phyloP scores from a whole-genome alignment of 345 rosid species.

The Clausena lansium region DNA sequence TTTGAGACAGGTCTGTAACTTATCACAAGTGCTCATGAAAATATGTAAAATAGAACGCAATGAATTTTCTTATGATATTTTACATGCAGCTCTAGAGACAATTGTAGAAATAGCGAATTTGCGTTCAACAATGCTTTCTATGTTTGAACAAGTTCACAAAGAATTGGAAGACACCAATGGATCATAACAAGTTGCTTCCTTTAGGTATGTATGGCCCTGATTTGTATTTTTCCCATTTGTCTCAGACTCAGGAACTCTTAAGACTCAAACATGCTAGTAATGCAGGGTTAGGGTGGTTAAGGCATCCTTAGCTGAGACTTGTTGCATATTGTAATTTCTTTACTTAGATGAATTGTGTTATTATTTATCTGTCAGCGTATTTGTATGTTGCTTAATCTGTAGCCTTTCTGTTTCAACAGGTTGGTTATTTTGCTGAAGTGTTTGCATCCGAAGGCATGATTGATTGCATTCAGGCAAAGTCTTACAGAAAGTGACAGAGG shows the following conservation, averaged over 20 bases:
- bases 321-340: neutral
- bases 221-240: neutral
- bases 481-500: neutral
- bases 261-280: neutral
- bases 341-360: neutral
- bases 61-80: neutral
- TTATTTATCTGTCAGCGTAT: neutral
- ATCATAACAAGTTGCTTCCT: constrained; percentile 20
- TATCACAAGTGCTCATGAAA: constrained; percentile 7
- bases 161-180: constrained; percentile 34
- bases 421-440: neutral
- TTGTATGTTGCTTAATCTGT: neutral
- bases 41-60: neutral
- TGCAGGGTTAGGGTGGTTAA: neutral
- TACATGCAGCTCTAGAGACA: constrained; percentile 63
- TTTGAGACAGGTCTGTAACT: constrained; percentile 73
- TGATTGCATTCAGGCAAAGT: neutral
- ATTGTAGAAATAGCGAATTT: constrained; percentile 78
- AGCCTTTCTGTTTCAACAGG: neutral
- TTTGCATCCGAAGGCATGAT: neutral
- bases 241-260: neutral
- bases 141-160: constrained; percentile 40
- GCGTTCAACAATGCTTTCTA: constrained; percentile 54
- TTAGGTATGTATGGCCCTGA: constrained; percentile 10
- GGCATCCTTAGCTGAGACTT: neutral